Base-by-base conservation (phyloP, 2,329 filamentous ascomycete species). In the Capronia epimyces region DNA sequence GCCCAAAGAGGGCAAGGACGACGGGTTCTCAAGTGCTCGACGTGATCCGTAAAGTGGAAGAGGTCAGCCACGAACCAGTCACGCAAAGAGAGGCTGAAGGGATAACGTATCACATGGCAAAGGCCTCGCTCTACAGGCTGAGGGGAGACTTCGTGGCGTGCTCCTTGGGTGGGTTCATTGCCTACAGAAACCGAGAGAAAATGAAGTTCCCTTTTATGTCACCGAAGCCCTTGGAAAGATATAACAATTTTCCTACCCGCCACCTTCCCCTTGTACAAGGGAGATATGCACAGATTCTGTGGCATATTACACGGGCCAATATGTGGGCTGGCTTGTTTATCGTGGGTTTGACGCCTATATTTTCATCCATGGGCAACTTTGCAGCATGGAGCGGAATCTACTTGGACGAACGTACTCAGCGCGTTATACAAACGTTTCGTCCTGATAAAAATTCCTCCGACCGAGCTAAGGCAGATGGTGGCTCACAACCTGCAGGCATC, bases 181-280 rank as follows among this genome's bases (percentile, higher is more conserved):
- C 56, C 37, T 56, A 37, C 31, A 46, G 49, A 15, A 50, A 41
- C 13, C 49, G 50, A 6, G 56, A 49, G 36, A 52, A 53, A 16
- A 59, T 62, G 56, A 62, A 62, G 36, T 62, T 62, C 29, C 60
- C 60, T 25, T 58, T 62, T 32, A 42, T 52, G 13, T 47, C 52
- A 31, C 31, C 58, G n/a, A 57, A 60, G 25, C 56, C 58, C 2
- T 24, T 57, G 31, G 52, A 58, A 34, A 48, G 43, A 32, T 62
- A 62, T 39, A 50, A 56, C 22, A 46, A 32, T 39, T 62, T 62
- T 36, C 60, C 60, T 1, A 49, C 43, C 21, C 42, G 44, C 21
- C 34, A 36, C 16, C 5, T 55, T n/a, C 43, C 60, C 2, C 32
- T 62, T 9, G 21, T 60, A 20, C 55, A 45, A 15, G 60, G 60